Evolutionary conservation across 768 basidiomycete genomes (phyloP).

Genomic region (Inosperma sp.): DNA sequence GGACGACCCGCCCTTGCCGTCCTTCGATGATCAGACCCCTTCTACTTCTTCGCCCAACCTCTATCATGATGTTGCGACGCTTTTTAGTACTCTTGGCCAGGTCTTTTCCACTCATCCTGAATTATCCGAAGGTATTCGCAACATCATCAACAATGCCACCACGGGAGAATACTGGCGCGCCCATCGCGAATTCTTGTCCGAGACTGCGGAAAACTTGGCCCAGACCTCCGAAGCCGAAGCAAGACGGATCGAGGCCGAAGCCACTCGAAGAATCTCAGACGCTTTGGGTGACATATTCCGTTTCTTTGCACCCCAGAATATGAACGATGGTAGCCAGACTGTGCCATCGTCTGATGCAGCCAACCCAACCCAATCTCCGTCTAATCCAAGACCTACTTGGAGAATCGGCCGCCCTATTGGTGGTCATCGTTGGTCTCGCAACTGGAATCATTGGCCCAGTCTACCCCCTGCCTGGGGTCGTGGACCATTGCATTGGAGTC

Average conservation of each 20-base stretch:
- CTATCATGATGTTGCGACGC: constrained; percentile 57
- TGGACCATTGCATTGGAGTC: no score
- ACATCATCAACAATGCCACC: constrained; percentile 55
- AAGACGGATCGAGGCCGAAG: constrained; percentile 56
- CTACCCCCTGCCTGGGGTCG: constrained; percentile 9
- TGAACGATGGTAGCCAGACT: neutral
- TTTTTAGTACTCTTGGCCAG: constrained; percentile 53
- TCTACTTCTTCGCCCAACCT: constrained; percentile 41
- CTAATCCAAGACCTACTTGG: neutral
- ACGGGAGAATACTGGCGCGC: constrained; percentile 66
- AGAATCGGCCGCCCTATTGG: no score
- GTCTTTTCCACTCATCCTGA: constrained; percentile 66
- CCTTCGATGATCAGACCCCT: constrained; percentile 10
- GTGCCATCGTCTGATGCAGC: neutral
- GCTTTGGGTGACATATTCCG: constrained; percentile 57
- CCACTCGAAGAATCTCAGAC: constrained; percentile 57
- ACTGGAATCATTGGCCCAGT: constrained; percentile 11
- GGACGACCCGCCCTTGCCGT: constrained; percentile 37
- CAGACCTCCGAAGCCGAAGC: constrained; percentile 46
- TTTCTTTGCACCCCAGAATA: constrained; percentile 37
- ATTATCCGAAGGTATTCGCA: constrained; percentile 60
- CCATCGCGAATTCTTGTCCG: constrained; percentile 56
- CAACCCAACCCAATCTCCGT: constrained; percentile 5
- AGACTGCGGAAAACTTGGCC: constrained; percentile 51
- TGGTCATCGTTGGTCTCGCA: no score